A percentile compares a stretch with the other conserved stretches of the same genome.
These are phyloP conservation scores for Citrus sp. DNA, from an alignment of 345 rosid species.

Conservation along the genomic window DNA sequence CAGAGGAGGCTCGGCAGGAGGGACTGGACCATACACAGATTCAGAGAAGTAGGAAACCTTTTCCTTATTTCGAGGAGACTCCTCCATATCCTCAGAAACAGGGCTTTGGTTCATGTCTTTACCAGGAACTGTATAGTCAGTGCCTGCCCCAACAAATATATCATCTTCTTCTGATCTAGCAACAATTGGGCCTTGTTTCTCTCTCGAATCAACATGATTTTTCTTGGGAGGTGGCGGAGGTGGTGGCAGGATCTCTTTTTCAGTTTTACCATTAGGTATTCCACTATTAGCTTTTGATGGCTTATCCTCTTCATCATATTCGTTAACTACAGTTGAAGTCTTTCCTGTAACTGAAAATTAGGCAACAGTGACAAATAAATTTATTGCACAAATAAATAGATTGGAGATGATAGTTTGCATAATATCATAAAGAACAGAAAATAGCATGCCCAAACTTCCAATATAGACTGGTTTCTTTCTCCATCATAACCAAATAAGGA, in stretches of 20 bases:
- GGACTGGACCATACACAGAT: conserved; percentile 78
- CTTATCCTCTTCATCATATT: conserved; percentile 56
- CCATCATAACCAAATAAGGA: neutral
- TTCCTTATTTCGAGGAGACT: conserved; percentile 90
- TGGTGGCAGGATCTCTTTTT: conserved; percentile 53
- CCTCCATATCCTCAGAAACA: conserved; percentile 96
- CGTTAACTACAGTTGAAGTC: conserved; percentile 42
- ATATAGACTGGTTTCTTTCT: neutral
- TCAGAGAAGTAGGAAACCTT: conserved; percentile 65
- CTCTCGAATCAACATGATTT: conserved; percentile 43
- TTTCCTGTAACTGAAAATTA: conserved; percentile 44
- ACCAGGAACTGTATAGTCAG: conserved; percentile 72
- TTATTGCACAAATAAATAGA: neutral
- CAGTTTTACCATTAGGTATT: conserved; percentile 33
- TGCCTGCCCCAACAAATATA: conserved; percentile 86
- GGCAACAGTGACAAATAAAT: neutral
- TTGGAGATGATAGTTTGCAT: neutral
- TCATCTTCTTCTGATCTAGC: conserved; percentile 76
- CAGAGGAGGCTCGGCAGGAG: conserved; percentile 63
- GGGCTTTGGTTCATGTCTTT: conserved; percentile 85
- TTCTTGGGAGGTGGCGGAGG: conserved; percentile 68
- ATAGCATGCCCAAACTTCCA: neutral
- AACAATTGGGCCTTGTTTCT: conserved; percentile 53
- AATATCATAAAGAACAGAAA: neutral
- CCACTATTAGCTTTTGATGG: conserved; percentile 42